Evolutionary conservation across 352 stramenopile genomes (phyloP).

Genomic region (Achlya hypogyna): DNA sequence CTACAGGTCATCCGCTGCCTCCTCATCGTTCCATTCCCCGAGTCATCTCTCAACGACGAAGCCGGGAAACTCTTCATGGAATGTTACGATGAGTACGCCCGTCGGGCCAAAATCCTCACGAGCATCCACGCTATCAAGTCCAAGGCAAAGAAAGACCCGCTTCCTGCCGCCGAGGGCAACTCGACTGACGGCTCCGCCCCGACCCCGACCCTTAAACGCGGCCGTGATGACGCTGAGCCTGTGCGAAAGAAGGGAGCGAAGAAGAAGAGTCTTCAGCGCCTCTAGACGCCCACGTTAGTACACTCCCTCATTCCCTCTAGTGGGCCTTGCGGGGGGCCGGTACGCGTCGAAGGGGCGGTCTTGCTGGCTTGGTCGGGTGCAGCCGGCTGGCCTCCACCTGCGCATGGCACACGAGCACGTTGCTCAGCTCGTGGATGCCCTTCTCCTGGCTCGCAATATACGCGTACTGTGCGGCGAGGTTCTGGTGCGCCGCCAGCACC

Average conservation of each 20-base stretch:
- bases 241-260: conserved; percentile 54
- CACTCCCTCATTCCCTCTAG: background rate
- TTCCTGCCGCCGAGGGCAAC: background rate
- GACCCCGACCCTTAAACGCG: background rate
- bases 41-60: conserved; percentile 98
- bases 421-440: conserved; percentile 54
- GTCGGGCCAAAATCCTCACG: conserved; percentile 84
- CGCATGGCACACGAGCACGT: conserved; percentile 47
- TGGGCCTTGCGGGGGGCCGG: background rate
- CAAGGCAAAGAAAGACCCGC: conserved; percentile 15
- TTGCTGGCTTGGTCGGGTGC: background rate
- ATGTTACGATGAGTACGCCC: conserved; percentile 96
- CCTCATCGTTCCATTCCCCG: conserved; percentile 98
- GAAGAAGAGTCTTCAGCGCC: conserved; percentile 64
- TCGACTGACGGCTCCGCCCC: background rate
- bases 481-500: conserved; percentile 27
- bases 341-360: background rate
- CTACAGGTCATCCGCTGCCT: conserved; percentile 98
- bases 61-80: conserved; percentile 98
- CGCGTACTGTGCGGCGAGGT: conserved; percentile 34
- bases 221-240: conserved; percentile 11
- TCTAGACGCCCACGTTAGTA: conserved; percentile 24
- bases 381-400: conserved; percentile 27
- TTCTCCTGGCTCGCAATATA: conserved; percentile 30
- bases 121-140: conserved; percentile 78